Evolutionary conservation across 495 filamentous ascomycete genomes (phyloP).

Genomic region (Aspergillus ellipticus): DNA sequence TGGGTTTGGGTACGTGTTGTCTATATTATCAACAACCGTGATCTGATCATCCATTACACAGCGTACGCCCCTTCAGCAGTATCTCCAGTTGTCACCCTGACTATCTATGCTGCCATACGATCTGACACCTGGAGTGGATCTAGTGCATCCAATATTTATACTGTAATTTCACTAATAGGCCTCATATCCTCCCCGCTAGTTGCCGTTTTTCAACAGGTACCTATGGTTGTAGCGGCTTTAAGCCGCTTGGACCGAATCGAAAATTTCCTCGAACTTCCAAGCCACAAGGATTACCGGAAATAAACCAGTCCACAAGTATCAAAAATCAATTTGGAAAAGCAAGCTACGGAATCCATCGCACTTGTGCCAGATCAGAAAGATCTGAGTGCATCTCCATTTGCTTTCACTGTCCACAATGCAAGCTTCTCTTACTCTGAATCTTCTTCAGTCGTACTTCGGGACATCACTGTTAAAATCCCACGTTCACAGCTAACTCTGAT

Average conservation of each 20-base stretch:
- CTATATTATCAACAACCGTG: neutral
- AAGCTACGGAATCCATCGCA: neutral
- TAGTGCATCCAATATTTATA: neutral
- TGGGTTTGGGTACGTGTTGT: neutral
- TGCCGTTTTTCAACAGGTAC: neutral
- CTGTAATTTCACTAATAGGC: neutral
- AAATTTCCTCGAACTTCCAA: neutral
- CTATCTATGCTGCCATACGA: neutral
- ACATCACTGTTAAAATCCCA: neutral
- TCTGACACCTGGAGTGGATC: neutral
- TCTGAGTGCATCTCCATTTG: neutral
- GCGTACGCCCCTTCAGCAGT: neutral
- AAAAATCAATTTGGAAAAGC: neutral
- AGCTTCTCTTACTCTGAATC: neutral
- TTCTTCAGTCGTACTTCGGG: neutral
- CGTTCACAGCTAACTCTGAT: neutral
- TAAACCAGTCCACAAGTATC: neutral
- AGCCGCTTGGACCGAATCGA: neutral
- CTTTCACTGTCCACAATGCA: neutral
- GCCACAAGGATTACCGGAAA: neutral
- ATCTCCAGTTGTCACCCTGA: neutral
- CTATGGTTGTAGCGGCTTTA: neutral
- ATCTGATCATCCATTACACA: neutral
- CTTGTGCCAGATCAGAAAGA: neutral
- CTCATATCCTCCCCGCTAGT: neutral